Base-by-base conservation (phyloP, 2,329 filamentous ascomycete species). In the Diplocarpon mali region DNA sequence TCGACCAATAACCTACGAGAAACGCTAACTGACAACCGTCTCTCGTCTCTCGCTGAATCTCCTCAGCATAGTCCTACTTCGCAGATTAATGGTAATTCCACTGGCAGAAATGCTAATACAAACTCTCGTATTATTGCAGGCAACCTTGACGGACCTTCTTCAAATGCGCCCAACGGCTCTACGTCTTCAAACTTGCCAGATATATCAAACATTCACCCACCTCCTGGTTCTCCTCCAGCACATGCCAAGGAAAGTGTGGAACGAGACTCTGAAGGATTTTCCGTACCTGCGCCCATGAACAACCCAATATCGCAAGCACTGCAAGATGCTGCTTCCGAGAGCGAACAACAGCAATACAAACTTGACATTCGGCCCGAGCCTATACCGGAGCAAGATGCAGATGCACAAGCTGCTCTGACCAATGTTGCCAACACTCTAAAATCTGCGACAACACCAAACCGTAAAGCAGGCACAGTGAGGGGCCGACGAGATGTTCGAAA, bases 401-500 rank as follows among this genome's bases (percentile, higher is more conserved):
- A 82, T 47, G 85, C 80, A 38, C 78, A 81, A 58, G 83, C 82
- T 15, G 85, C 85, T 2, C 65, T 90, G 40, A 82, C 83, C 2
- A 88, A 75, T 56, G 80, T 92, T 38, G 80, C 81, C 27, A 86
- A 80, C 56, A 83, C 81, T 2, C 67, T 93, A 31, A 80, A 81
- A 45, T 69, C 70, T 31, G 65, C 72, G 57, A 70, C 78, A 65
- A 74, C 79, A 45, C 78, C 87, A 15, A 75, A 76, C 45, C 76
- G 83, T 20, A 83, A 79, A 57, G 68, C 76, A 12, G 83, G 85
- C 37, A 95, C 88, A 12, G 70, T 94, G 13, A 78, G 92, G 54
- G 92, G 92, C 41, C 83, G 92, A 49, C 77, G 92, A 60, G 90
- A 96, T 62, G 86, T 93, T 51, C 78, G 90, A 47, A 94, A 94